A percentile compares a stretch with the other conserved stretches of the same genome.
Evolutionary conservation across 805 yeast genomes (phyloP).

Genomic region (Hanseniaspora nectarophila): DNA sequence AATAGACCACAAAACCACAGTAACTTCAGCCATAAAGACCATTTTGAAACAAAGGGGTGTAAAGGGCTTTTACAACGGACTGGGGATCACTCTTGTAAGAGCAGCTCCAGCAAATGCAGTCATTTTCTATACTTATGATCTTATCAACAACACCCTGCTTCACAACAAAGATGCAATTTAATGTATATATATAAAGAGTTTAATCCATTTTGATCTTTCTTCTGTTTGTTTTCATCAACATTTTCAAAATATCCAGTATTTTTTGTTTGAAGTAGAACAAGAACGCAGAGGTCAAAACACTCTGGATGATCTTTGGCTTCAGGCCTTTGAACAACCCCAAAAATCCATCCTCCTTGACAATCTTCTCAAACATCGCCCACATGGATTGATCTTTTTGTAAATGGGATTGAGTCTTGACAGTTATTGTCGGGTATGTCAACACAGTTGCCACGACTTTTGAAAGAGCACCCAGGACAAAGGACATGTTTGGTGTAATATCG

Average conservation of each 20-base stretch:
- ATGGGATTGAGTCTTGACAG: slow-evolving; percentile 82
- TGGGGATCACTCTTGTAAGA: slow-evolving; percentile 67
- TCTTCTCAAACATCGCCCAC: slow-evolving; percentile 43
- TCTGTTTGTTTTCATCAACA: not conserved
- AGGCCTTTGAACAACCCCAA: slow-evolving; percentile 75
- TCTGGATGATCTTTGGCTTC: slow-evolving; percentile 65
- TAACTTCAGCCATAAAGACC: slow-evolving; percentile 29
- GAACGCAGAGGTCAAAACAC: slow-evolving; percentile 80
- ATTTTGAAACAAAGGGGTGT: slow-evolving; percentile 46
- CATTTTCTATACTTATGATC: slow-evolving; percentile 71
- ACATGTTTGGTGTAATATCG: slow-evolving; percentile 53
- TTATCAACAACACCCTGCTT: slow-evolving; percentile 30
- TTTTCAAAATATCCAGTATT: slow-evolving; percentile 34
- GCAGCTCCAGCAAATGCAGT: slow-evolving; percentile 86
- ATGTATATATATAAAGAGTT: not conserved
- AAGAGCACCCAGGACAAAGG: slow-evolving; percentile 76
- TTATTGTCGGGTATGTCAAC: slow-evolving; percentile 81
- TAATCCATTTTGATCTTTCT: not conserved
- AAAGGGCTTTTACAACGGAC: slow-evolving; percentile 65
- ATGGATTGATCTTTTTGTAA: slow-evolving; percentile 37
- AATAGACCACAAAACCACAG: slow-evolving; percentile 16
- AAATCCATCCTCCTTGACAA: slow-evolving; percentile 54
- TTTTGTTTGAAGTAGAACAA: slow-evolving; percentile 85
- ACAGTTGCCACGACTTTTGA: slow-evolving; percentile 85
- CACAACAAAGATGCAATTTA: slow-evolving; percentile 16